A percentile compares a stretch with the other conserved stretches of the same genome.
Conservation (phyloP, 2,329 filamentous ascomycete genomes). For the Colletotrichum higginsianum region DNA sequence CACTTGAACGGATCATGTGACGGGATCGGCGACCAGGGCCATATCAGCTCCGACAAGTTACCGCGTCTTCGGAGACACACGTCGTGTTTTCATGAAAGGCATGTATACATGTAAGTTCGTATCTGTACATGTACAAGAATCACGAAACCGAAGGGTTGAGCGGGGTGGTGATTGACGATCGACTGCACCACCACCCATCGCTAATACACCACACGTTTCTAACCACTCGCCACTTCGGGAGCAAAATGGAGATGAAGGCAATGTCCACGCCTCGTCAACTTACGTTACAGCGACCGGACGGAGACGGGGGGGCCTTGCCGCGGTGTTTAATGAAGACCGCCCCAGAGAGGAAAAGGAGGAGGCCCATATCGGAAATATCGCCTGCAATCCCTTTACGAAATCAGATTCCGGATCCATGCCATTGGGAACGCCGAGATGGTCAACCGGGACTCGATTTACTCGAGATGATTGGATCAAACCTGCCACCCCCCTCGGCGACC, state of each 20-base stretch:
- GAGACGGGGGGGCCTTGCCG: background rate
- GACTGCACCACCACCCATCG: constrained; percentile 10
- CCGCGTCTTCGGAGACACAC: too few relatives aligned
- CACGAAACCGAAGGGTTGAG: too few relatives aligned
- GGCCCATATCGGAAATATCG: constrained; percentile 37
- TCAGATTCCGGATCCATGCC: constrained; percentile 39
- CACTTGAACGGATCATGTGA: background rate
- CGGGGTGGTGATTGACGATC: constrained; percentile 9
- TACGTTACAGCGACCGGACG: constrained; percentile 17
- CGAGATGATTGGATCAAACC: constrained; percentile 23
- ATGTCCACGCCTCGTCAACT: constrained; percentile 7
- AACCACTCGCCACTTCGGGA: background rate
- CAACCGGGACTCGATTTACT: constrained; percentile 15
- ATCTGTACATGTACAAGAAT: too few relatives aligned
- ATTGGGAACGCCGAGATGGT: constrained; percentile 36
- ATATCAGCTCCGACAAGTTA: background rate
- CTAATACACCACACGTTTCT: background rate
- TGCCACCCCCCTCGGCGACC: background rate
- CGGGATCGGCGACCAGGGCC: background rate
- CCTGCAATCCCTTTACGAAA: constrained; percentile 34
- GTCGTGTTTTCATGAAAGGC: too few relatives aligned
- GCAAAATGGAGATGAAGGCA: constrained; percentile 1
- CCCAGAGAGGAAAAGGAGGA: constrained; percentile 19
- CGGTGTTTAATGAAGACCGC: constrained; percentile 16
- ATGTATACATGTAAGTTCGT: too few relatives aligned